Percentiles rank a stretch among this genome's conserved stretches.
Conservation (phyloP, 371 early-diverging fungal species). For the Apophysomyces ossiformis region DNA sequence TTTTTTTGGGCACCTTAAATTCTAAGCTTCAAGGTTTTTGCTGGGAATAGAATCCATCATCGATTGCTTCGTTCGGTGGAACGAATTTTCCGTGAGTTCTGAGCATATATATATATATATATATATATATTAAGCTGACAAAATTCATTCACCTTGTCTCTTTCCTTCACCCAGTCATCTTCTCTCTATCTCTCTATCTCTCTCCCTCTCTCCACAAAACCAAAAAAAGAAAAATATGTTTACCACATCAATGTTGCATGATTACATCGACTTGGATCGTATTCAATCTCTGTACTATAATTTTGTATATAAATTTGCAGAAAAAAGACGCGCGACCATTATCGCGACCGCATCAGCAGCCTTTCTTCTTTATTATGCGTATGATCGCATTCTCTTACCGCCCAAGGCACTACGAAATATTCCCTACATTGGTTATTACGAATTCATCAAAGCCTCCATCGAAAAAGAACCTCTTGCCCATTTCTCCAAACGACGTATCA, state of each 20-base stretch:
- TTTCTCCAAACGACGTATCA: neutral
- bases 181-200: neutral
- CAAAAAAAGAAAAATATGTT: neutral
- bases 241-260: neutral
- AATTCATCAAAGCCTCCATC: neutral
- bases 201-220: neutral
- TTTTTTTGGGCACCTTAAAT: too few species aligned
- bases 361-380: neutral
- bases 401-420: conserved; percentile 13
- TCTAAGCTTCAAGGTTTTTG: too few species aligned
- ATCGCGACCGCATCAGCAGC: neutral
- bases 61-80: too few species aligned
- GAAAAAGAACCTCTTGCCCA: neutral
- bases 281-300: neutral
- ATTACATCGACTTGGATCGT: neutral
- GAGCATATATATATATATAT: neutral
- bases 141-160: neutral
- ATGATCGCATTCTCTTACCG: conserved; percentile 4
- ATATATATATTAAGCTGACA: neutral
- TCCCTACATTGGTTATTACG: neutral
- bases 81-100: too few species aligned
- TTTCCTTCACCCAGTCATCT: neutral
- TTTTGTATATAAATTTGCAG: neutral
- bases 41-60: too few species aligned
- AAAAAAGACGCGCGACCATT: neutral